Conservation (phyloP, 2,329 filamentous ascomycete species). For the Colletotrichum tofieldiae region DNA sequence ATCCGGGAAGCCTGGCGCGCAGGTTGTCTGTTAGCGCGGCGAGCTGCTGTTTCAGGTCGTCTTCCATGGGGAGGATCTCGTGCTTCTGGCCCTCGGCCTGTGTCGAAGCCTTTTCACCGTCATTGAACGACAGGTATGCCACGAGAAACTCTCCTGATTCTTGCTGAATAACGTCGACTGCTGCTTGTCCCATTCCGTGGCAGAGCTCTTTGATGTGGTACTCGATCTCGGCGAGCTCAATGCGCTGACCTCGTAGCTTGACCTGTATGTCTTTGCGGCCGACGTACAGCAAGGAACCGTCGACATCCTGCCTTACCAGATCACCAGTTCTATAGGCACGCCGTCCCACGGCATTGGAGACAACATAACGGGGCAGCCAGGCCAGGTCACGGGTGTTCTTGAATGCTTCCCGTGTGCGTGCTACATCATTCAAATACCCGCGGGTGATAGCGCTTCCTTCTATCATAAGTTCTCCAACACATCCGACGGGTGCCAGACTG, state of each 20-base stretch:
- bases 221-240: constrained; percentile 51
- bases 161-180: constrained; percentile 1
- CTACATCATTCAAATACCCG: constrained; percentile 37
- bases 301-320: constrained; percentile 48
- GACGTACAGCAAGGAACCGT: constrained; percentile 45
- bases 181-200: background rate
- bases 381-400: background rate
- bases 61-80: background rate
- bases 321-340: constrained; percentile 62
- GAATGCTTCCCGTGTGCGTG: constrained; percentile 46
- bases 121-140: background rate
- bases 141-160: constrained; percentile 9
- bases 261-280: constrained; percentile 50
- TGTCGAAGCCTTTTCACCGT: background rate
- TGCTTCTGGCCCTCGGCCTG: background rate
- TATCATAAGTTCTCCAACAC: constrained; percentile 35
- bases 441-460: constrained; percentile 31
- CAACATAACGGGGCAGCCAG: background rate
- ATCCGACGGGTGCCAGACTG: constrained; percentile 43
- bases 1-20: constrained; percentile 31
- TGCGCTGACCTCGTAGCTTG: constrained; percentile 51
- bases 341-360: constrained; percentile 26
- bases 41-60: background rate
- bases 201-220: constrained; percentile 17
- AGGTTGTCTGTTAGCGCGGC: background rate